These are phyloP conservation scores for Royoungia palumana DNA, from an alignment of 768 basidiomycete genomes.

Conservation along the genomic window DNA sequence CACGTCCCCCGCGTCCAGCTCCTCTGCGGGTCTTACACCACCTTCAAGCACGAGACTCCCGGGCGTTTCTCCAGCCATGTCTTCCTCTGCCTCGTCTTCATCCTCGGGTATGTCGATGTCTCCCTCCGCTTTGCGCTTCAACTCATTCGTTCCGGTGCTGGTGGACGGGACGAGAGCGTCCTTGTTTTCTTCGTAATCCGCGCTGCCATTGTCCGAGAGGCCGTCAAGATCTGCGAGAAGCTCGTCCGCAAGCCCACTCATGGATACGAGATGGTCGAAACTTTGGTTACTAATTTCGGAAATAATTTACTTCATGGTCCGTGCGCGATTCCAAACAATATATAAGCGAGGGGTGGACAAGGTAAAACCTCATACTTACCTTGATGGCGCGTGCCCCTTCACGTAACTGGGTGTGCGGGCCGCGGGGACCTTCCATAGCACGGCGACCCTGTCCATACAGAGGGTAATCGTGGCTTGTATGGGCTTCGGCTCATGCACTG, in stretches of 20 bases:
- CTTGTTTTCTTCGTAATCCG: slow-evolving; percentile 44
- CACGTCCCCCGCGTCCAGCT: slow-evolving; percentile 91
- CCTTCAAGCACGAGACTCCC: slow-evolving; percentile 75
- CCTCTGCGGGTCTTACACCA: slow-evolving; percentile 90
- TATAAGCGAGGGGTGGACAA: slow-evolving; percentile 5
- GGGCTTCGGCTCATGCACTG: slow-evolving; percentile 72
- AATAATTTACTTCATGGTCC: slow-evolving; percentile 7
- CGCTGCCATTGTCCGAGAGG: slow-evolving; percentile 64
- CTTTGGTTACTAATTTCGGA: slow-evolving; percentile 11
- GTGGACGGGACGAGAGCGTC: slow-evolving; percentile 24
- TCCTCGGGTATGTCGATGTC: slow-evolving; percentile 58
- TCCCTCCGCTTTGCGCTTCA: slow-evolving; percentile 64
- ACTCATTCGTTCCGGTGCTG: slow-evolving; percentile 24
- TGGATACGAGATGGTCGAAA: slow-evolving; percentile 25
- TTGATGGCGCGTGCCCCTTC: slow-evolving; percentile 62
- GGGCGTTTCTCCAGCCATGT: slow-evolving; percentile 37
- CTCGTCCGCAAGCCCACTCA: slow-evolving; percentile 88
- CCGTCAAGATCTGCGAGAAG: slow-evolving; percentile 90
- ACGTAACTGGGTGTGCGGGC: slow-evolving; percentile 54
- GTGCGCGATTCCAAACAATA: slow-evolving; percentile 5
- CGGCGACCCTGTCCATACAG: slow-evolving; percentile 54
- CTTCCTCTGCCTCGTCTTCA: slow-evolving; percentile 43
- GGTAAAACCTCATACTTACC: slow-evolving; percentile 49
- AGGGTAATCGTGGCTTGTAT: slow-evolving; percentile 45
- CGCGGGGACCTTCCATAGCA: slow-evolving; percentile 51